Evolutionary conservation across 192 early-diverging fungal species (phyloP).

Genomic region (Linnemannia exigua): DNA sequence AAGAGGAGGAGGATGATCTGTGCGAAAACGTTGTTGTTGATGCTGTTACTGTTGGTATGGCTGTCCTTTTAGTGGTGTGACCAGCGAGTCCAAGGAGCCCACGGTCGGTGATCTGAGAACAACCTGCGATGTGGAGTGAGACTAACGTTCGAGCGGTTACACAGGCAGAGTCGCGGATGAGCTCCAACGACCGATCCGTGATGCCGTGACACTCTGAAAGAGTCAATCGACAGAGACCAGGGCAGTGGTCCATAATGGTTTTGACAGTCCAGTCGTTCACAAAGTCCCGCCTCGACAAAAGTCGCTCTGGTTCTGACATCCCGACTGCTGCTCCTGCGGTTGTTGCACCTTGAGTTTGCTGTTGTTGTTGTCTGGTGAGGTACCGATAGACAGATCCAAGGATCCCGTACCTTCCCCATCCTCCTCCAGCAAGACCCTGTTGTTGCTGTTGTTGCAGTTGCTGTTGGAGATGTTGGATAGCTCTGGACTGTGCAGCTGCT

Average conservation of each 20-base stretch:
- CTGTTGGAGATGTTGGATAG: conserved; percentile 4
- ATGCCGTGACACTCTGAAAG: conserved; percentile 55
- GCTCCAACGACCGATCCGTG: conserved; percentile 26
- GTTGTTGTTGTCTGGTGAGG: neutral
- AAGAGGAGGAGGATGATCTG: neutral
- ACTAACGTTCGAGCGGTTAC: conserved; percentile 22
- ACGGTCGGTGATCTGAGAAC: conserved; percentile 49
- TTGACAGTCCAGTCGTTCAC: conserved; percentile 54
- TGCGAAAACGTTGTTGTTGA: neutral
- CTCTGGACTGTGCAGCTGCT: neutral
- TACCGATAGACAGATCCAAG: conserved; percentile 17
- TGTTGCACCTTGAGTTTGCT: neutral
- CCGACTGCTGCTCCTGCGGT: neutral
- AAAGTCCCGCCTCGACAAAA: conserved; percentile 32
- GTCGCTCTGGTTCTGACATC: conserved; percentile 4
- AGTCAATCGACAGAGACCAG: conserved; percentile 52
- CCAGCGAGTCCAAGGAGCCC: conserved; percentile 42
- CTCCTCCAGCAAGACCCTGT: neutral
- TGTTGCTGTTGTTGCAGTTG: neutral
- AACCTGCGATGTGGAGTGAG: conserved; percentile 43
- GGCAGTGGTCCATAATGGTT: conserved; percentile 52
- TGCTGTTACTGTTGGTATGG: neutral
- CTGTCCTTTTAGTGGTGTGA: neutral
- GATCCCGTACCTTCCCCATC: conserved; percentile 4
- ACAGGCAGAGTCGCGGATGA: conserved; percentile 21